Conservation (phyloP, 352 stramenopile species). For the Phytophthora sansomeana region DNA sequence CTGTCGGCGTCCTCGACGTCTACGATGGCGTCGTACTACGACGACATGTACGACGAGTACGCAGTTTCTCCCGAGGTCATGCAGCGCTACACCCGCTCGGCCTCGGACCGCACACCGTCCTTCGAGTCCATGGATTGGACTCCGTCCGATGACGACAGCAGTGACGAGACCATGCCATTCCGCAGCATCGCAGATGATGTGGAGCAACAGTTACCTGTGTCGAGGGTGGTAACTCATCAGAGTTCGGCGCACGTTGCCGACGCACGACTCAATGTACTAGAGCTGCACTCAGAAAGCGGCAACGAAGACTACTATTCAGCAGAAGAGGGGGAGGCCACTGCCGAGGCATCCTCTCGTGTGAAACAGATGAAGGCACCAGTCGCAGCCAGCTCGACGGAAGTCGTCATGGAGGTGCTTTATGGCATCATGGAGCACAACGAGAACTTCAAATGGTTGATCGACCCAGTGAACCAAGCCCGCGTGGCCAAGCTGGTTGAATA, state of each 20-base stretch:
- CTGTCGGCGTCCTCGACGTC: constrained; percentile 75
- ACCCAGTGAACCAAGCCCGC: constrained; percentile 53
- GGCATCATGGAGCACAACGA: constrained; percentile 67
- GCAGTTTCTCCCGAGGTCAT: constrained; percentile 33
- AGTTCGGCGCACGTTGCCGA: constrained; percentile 4
- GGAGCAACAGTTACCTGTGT: constrained; percentile 31
- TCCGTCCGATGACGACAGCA: constrained; percentile 48
- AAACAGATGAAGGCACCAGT: constrained; percentile 7
- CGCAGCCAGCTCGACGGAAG: constrained; percentile 47
- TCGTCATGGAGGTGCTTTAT: constrained; percentile 71
- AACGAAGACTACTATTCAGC: constrained; percentile 40
- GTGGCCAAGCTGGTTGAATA: constrained; percentile 65
- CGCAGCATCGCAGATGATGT: constrained; percentile 42
- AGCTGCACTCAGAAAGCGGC: constrained; percentile 27
- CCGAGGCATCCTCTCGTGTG: constrained; percentile 24
- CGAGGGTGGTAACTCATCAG: constrained; percentile 17
- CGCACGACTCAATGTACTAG: constrained; percentile 20
- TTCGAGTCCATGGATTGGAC: constrained; percentile 60
- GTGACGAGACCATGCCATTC: constrained; percentile 37
- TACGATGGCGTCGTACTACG: constrained; percentile 70
- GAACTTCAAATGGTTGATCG: constrained; percentile 65
- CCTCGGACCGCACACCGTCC: constrained; percentile 42
- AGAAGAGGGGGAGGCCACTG: constrained; percentile 33
- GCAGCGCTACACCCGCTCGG: constrained; percentile 47
- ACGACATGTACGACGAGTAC: constrained; percentile 70